Conservation (phyloP, 2,329 filamentous ascomycete species). For the Microcyclospora tardicrescens region DNA sequence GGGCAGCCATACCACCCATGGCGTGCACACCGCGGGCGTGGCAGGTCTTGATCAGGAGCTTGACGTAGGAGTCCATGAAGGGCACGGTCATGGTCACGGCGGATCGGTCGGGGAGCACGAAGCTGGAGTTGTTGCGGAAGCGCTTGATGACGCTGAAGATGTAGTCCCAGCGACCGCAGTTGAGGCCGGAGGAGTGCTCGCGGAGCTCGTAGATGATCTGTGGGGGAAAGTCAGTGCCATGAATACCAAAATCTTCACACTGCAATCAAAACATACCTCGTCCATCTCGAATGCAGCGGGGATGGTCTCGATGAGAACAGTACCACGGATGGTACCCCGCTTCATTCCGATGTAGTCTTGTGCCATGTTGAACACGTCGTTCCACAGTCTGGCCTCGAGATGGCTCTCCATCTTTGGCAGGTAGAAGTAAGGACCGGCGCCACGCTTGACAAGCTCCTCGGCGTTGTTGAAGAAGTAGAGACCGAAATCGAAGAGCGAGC, state of each 20-base stretch:
- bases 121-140: slow-evolving; percentile 88
- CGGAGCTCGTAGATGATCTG: slow-evolving; percentile 96
- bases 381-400: slow-evolving; percentile 94
- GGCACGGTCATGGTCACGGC: slow-evolving; percentile 94
- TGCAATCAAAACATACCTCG: slow-evolving; percentile 39
- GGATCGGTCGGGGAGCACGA: slow-evolving; percentile 83
- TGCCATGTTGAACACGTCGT: slow-evolving; percentile 89
- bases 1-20: slow-evolving; percentile 97
- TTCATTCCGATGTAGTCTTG: slow-evolving; percentile 88
- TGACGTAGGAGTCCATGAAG: slow-evolving; percentile 97
- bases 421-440: slow-evolving; percentile 91
- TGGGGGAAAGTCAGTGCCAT: not conserved
- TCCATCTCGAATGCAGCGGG: slow-evolving; percentile 99
- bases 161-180: slow-evolving; percentile 99
- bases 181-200: slow-evolving; percentile 89
- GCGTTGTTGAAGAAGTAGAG: slow-evolving; percentile 99
- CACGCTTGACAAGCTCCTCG: slow-evolving; percentile 68
- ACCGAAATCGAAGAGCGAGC: slow-evolving; percentile 88
- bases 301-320: slow-evolving; percentile 96
- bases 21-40: slow-evolving; percentile 94
- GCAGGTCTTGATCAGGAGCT: slow-evolving; percentile 95
- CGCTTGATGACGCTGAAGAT: slow-evolving; percentile 99
- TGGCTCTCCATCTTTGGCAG: slow-evolving; percentile 94
- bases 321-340: slow-evolving; percentile 84
- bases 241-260: not conserved